Evolutionary conservation across 2,329 filamentous ascomycete species (phyloP).

Genomic region (Fusarium kyushuense): DNA sequence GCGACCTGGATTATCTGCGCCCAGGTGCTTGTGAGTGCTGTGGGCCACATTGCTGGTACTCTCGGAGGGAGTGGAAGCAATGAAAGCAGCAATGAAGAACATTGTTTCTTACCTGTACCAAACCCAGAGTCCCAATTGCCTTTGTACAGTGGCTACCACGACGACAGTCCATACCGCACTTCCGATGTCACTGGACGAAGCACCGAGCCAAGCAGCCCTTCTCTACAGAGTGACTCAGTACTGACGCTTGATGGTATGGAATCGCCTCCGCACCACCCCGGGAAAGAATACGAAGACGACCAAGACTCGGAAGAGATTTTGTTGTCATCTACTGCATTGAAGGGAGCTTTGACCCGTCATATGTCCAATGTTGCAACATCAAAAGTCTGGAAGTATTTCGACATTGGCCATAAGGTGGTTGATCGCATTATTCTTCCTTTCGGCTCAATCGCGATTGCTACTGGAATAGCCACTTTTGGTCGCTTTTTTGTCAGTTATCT

Average conservation of each 20-base stretch:
- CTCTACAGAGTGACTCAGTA: conserved; percentile 72
- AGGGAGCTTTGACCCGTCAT: conserved; percentile 65
- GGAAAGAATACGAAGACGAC: conserved; percentile 64
- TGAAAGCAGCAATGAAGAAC: conserved; percentile 37
- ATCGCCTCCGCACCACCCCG: conserved; percentile 53
- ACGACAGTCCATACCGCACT: conserved; percentile 64
- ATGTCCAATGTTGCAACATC: conserved; percentile 68
- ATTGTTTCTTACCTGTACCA: conserved; percentile 72
- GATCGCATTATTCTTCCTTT: conserved; percentile 83
- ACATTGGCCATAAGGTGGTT: conserved; percentile 72
- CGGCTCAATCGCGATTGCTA: conserved; percentile 78
- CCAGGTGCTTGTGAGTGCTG: conserved; percentile 76
- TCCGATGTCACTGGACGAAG: conserved; percentile 81
- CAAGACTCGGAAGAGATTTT: conserved; percentile 54
- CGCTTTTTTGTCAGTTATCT: conserved; percentile 81
- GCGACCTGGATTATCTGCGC: conserved; percentile 77
- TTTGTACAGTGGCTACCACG: conserved; percentile 61
- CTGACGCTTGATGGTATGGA: conserved; percentile 66
- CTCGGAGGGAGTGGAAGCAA: conserved; percentile 2
- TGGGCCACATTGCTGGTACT: conserved; percentile 67
- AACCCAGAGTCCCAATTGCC: conserved; percentile 49
- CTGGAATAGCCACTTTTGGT: conserved; percentile 80
- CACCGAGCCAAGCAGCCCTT: conserved; percentile 76
- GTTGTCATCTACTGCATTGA: conserved; percentile 52
- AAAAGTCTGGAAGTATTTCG: conserved; percentile 68